phyloP scores from a whole-genome alignment of 495 filamentous ascomycete genomes.

The Cercophora sp. region DNA sequence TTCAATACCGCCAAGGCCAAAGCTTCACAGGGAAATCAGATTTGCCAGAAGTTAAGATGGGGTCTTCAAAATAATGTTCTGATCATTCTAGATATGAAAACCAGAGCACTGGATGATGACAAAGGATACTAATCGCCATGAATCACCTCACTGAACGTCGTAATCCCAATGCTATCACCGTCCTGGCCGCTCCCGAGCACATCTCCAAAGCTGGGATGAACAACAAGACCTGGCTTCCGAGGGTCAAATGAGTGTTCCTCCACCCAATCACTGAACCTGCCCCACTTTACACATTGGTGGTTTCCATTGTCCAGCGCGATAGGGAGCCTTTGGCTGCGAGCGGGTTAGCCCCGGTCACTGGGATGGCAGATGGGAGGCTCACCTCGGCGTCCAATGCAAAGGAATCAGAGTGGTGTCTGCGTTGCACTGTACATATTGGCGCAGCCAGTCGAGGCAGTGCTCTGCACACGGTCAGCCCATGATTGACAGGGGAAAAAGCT shows the following conservation, averaged over 20 bases:
- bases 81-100: no score
- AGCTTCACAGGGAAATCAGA: no score
- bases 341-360: not conserved
- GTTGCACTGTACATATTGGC: constrained; percentile 14
- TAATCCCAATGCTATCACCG: no score
- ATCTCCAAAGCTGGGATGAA: not conserved
- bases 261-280: not conserved
- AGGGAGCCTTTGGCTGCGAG: not conserved
- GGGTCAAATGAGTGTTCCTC: not conserved
- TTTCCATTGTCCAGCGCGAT: not conserved
- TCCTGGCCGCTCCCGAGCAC: no score
- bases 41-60: no score
- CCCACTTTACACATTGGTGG: not conserved
- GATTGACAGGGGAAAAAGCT: not conserved
- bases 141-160: no score
- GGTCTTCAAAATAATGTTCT: no score
- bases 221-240: not conserved
- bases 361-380: not conserved
- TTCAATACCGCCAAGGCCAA: no score
- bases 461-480: not conserved
- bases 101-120: no score
- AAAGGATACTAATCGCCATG: no score
- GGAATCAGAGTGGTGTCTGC: constrained; percentile 6
- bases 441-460: constrained; percentile 11
- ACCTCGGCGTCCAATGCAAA: not conserved